Evolutionary conservation across 1,284 basidiomycete species (phyloP), one percentile per base, ranked within the genome.

Genomic region (Puccinia polysora): DNA sequence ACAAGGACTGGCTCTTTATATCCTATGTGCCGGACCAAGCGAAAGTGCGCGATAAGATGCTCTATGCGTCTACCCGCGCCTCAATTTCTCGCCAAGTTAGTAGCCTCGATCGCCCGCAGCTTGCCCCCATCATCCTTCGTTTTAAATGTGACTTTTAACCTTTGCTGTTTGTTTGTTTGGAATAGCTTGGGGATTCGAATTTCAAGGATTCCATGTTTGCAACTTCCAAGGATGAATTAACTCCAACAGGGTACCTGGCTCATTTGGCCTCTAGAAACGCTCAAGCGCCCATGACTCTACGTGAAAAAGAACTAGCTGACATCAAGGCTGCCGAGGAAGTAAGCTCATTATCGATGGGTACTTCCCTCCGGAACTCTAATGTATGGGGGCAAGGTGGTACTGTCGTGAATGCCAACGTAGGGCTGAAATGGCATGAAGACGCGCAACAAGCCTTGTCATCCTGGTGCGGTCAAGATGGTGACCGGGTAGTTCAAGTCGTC

Each of bases 141-240:
- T 25, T 12, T 40, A n/a, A 28, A 10, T 38, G 25, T 63, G 4
- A 3, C n/a, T 10, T 8, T 59, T 18, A 34, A 6, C 36, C 7
- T 34, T 23, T 58, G 20, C 5, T 12, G 20, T 59, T 12, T 5
- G 10, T 56, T 28, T 34, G 4, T 18, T 59, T 47, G 23, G 40
- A 40, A 40, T 38, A 72, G 69, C 69, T 72, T 47, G 69, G 69
- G 6, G 69, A 64, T 36, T 63, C 69, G 4, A 47, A 72, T 49
- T 72, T 72, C 20, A 64, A 47, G 15, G 25, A 64, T 12, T 64
- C 69, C 2, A 72, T 72, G 18, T 72, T 72, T 72, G 69, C 69
- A 55, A 72, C 69, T 25, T 55, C 69, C 8, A 72, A 72, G 60
- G 34, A 63, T 25, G 69, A 72, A 20, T 49, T 72, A 12, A 72